Conservation (phyloP, 1,139 yeast species). For the Blastobotrys malaysiensis region DNA sequence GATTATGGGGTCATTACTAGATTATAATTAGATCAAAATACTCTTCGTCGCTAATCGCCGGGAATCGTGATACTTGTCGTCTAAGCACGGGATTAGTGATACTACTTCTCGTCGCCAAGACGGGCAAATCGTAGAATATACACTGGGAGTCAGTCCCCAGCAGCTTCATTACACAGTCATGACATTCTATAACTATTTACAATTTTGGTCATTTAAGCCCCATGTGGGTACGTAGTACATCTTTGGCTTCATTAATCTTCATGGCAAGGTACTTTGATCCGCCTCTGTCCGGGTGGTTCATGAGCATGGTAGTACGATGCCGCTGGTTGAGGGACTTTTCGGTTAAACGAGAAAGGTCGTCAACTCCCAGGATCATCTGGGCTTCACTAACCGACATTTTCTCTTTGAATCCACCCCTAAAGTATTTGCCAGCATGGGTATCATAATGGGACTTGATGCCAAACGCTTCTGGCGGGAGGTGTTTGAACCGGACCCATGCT, state of each 20-base stretch:
- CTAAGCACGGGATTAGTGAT: no score
- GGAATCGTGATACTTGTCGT: no score
- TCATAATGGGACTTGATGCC: constrained; percentile 19
- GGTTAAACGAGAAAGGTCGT: constrained; percentile 19
- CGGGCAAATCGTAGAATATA: no score
- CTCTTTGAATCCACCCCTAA: constrained; percentile 34
- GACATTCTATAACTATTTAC: background rate
- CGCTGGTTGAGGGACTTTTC: constrained; percentile 42
- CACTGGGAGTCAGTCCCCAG: no score
- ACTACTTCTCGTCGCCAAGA: no score
- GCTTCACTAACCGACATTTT: constrained; percentile 36
- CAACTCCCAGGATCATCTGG: constrained; percentile 30
- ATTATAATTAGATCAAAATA: background rate
- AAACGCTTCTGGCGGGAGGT: constrained; percentile 33
- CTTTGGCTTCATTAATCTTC: constrained; percentile 73
- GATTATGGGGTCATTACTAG: background rate
- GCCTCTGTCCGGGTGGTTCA: constrained; percentile 72
- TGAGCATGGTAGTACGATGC: constrained; percentile 60
- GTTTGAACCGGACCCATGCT: constrained; percentile 28
- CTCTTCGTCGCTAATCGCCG: background rate
- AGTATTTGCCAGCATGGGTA: constrained; percentile 16
- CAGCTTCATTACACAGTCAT: no score
- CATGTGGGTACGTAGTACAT: constrained; percentile 42
- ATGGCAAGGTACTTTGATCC: constrained; percentile 68
- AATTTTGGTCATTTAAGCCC: background rate